Base-by-base conservation (phyloP, 495 filamentous ascomycete genomes). In the Acidomyces sp. region DNA sequence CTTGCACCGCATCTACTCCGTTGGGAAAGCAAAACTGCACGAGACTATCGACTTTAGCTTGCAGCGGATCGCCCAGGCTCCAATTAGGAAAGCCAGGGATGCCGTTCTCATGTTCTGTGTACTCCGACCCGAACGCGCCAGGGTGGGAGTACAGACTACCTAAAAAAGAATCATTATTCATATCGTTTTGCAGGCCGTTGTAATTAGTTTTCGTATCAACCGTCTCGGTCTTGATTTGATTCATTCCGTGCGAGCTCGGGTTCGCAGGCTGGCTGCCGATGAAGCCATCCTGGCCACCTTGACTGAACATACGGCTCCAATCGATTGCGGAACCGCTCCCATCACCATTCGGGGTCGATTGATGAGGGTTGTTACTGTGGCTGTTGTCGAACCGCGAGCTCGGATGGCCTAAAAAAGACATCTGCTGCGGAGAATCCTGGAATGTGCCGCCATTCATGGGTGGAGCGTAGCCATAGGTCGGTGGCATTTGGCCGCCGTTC, bases 11-110 rank as follows among this genome's bases (percentile, higher is more conserved):
- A 33, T 61, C 60, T 18, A 55, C 48, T 27, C 58, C 54, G 24
- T 66, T 49, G 6, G 73, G 65, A 52, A 70, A 73, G 55, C 75
- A 71, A 43, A 75, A 76, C 30, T 44, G 41, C 27, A 56, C 45
- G 32, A 62, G 42, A 29, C 48, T 50, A 21, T 49, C 54, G 18
- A 55, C 53, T 38, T 59, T 64, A 37, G 33, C 42, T 41, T 59
- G 56, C 45, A 57, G 29, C 12, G 56, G 56, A 45, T 62, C 60
- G 41, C 51, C 55, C 25, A 51, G 15, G 36, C 50, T 49, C 58
- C 56, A 61, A 38, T 52, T 55, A 20, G 55, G 51, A 46, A 59
- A 53, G 7, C 46, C 46, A 2, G 41, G 22, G 43, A 53, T 45
- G 54, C 39, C 44, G 43, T 43, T 45, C 50, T 52, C 40, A 44